Evolutionary conservation across 768 basidiomycete genomes (phyloP), one percentile per base, ranked within the genome.

Genomic region (Tulasnella sp.): DNA sequence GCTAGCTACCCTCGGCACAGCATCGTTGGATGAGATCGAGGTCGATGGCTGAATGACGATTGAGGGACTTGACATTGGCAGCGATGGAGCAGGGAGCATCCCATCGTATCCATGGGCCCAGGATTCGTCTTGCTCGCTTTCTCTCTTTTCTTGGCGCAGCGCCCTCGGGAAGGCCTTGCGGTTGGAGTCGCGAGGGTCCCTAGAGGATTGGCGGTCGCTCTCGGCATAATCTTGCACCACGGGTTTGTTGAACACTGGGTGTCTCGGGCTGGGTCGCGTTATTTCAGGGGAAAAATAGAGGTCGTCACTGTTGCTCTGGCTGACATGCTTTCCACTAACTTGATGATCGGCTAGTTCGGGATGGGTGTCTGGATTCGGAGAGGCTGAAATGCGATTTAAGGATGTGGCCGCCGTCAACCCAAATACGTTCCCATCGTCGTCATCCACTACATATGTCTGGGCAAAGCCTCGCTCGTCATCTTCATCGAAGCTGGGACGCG

Each of bases 21-120:
- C 78, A 31, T 73, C 78, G 42, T 42, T 34, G 12, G 78, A 79
- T 37, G 78, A 79, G 1, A 73, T 42, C 16, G 78, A 79, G 22
- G 78, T 79, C 58, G 78, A 79, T 16, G 78, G 78, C 69, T 79
- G 78, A 79, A 79, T 73, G 37, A 50, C 50, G 72, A 79, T 79
- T 14, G 78, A 74, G 37, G 78, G 78, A 24, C 50, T 60, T 2
- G 78, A 41, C 6, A 28, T 46, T 48, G 42, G 42, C n/a, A 60
- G 48, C 48, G 28, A 31, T 58, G 76, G 48, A 18, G 28, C 28
- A 24, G 72, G 34, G 37, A 44, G 44, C 37, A 11, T 37, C 6
- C n/a, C 4, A 76, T 76, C 46, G 40, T 34, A 42, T 24, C 75
- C 42, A 41, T 76, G 16, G 24, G 18, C 40, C 75, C 31, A 28